phyloP scores from a whole-genome alignment of 345 rosid genomes.

The Schrenkiella parvula region DNA sequence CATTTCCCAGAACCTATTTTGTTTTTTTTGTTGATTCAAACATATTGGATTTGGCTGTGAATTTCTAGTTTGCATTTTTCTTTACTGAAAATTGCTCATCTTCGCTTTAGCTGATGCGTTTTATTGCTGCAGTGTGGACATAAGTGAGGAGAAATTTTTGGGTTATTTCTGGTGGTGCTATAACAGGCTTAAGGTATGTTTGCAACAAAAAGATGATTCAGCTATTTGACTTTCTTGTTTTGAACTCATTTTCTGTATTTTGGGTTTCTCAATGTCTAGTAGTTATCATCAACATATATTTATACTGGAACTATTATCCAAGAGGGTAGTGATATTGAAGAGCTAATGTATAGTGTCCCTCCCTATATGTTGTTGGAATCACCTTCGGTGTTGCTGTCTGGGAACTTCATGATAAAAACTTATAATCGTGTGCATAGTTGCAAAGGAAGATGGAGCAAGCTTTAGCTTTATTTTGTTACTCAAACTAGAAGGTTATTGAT shows the following conservation, averaged over 20 bases:
- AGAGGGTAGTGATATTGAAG: neutral
- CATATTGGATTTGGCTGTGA: neutral
- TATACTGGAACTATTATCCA: neutral
- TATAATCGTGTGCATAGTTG: neutral
- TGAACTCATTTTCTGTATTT: neutral
- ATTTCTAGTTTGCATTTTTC: neutral
- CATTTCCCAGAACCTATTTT: neutral
- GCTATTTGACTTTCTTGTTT: neutral
- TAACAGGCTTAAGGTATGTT: conserved; percentile 74
- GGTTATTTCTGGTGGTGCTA: conserved; percentile 99
- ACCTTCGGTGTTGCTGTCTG: neutral
- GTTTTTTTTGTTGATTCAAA: neutral
- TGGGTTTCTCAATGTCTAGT: neutral
- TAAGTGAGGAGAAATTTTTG: conserved; percentile 84
- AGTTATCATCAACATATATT: neutral
- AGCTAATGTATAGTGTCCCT: neutral
- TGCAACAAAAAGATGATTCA: neutral
- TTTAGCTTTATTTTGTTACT: conserved; percentile 1
- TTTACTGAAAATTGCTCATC: neutral
- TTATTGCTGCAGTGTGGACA: conserved; percentile 62
- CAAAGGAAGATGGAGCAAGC: neutral
- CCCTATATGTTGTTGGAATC: neutral
- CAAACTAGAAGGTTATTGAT: neutral
- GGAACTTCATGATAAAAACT: neutral
- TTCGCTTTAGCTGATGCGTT: conserved; percentile 25